Percentiles rank a stretch among this genome's conserved stretches.
These are phyloP conservation scores for Aspergillus egyptiacus DNA, from an alignment of 495 filamentous ascomycete species.

Conservation along the genomic window DNA sequence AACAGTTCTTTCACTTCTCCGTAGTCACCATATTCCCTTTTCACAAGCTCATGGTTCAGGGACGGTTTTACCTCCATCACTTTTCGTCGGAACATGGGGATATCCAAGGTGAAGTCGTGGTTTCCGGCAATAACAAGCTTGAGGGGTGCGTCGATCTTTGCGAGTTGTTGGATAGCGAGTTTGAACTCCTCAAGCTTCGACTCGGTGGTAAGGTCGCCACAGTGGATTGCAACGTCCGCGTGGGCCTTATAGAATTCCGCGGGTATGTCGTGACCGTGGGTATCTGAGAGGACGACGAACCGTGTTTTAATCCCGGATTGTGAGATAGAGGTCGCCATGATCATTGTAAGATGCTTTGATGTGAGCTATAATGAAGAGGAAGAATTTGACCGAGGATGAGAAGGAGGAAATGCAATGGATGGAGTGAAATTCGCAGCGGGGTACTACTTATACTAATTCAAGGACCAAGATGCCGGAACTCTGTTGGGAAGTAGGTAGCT, in stretches of 20 bases:
- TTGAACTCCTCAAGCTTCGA: conserved; percentile 52
- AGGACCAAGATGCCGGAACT: too few species aligned
- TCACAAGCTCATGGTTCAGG: conserved; percentile 23
- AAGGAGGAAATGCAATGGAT: too few species aligned
- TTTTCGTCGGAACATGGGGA: conserved; percentile 26
- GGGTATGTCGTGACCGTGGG: conserved; percentile 38
- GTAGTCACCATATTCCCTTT: conserved; percentile 26
- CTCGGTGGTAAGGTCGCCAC: conserved; percentile 58
- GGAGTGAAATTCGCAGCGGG: too few species aligned
- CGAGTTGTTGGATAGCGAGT: conserved; percentile 43
- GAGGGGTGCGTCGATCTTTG: conserved; percentile 49
- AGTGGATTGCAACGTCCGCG: conserved; percentile 62
- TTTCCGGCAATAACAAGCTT: conserved; percentile 73
- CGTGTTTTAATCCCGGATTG: conserved; percentile 26
- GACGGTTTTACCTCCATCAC: conserved; percentile 19
- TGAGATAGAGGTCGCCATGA: neutral
- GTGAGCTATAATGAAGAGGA: too few species aligned
- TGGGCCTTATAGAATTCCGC: conserved; percentile 23
- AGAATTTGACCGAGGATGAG: too few species aligned
- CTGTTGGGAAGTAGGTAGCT: too few species aligned
- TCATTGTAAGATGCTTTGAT: too few species aligned
- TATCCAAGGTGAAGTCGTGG: conserved; percentile 62
- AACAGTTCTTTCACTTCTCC: conserved; percentile 27
- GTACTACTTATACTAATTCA: too few species aligned
- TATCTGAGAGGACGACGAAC: conserved; percentile 54